Conservation (phyloP, 768 basidiomycete species). For the Tulasnella sp. region DNA sequence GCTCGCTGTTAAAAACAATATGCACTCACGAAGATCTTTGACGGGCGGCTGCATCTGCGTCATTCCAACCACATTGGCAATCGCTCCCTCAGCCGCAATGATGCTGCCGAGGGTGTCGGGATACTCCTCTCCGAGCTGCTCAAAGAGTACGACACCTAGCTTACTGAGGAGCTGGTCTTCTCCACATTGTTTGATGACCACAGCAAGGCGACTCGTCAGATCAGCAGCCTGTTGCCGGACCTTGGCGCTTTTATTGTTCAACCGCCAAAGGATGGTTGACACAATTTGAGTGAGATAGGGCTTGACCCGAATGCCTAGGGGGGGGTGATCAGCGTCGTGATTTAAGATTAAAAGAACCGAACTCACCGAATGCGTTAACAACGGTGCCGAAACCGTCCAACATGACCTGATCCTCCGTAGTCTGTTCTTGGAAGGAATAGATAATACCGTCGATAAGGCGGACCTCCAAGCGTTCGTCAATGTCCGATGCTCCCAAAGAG, state of each 20-base stretch:
- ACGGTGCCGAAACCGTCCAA: constrained; percentile 97
- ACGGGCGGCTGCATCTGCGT: constrained; percentile 99
- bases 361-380: constrained; percentile 78
- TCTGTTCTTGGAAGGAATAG: constrained; percentile 99
- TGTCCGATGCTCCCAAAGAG: constrained; percentile 92
- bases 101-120: constrained; percentile 97
- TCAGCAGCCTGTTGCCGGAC: constrained; percentile 99
- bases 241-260: constrained; percentile 99
- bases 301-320: constrained; percentile 82
- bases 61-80: constrained; percentile 99
- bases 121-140: constrained; percentile 98
- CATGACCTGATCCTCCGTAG: constrained; percentile 98
- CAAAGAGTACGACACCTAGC: constrained; percentile 93
- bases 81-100: constrained; percentile 97
- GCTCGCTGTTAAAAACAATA: background rate
- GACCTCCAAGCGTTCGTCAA: constrained; percentile 92
- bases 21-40: constrained; percentile 87
- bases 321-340: background rate
- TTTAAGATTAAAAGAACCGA: background rate
- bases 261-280: constrained; percentile 96
- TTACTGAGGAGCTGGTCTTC: constrained; percentile 95
- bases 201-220: constrained; percentile 87
- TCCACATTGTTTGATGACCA: constrained; percentile 98
- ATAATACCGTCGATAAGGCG: constrained; percentile 97
- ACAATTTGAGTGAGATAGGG: constrained; percentile 98